Evolutionary conservation across 176 grass and related monocot species (phyloP), one percentile per base, ranked within the genome.

Genomic region (Ensete ventricosum): DNA sequence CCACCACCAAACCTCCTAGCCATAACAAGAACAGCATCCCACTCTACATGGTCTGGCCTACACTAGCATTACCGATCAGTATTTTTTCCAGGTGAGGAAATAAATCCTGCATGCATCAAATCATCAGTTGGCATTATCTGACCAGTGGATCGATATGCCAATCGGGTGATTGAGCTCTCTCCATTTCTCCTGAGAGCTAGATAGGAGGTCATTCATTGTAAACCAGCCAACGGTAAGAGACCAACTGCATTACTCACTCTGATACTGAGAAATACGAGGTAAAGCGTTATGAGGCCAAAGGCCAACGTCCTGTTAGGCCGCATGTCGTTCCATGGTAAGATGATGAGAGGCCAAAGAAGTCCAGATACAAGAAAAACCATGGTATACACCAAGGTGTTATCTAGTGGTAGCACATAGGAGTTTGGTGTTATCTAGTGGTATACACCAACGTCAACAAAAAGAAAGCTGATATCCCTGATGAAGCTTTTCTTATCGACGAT

Each of bases 401-500:
- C 95, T 78, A 85, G 86, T 0, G 95, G 95, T 77, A 99, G 77
- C 29, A 78, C 79, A 72, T 87, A 99, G 10, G 76, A 79, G 76
- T 73, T 78, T 25, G 95, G 88, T 14, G 84, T 73, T 16, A 67
- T 99, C 95, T 78, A 85, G 86, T 0, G 95, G 95, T 77, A 99
- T 14, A 82, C 0, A 82, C 34, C 74, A 94, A 69, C 11, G 95
- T 94, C 50, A 91, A 60, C 54, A 99, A 60, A 73, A 99, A 94
- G 86, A 99, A 99, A 99, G 9, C 82, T 80, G 74, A 99, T 80
- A 85, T 99, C 95, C 79, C 90, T 88, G 14, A 94, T 77, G 60
- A 99, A 99, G 76, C 95, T 91, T 72, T 73, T 94, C 75, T 78
- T 76, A 65, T 99, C 90, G 71, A 99, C 90, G 71, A 99, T 94